Base-by-base conservation (phyloP, 192 early-diverging fungal species). In the Podila minutissima region DNA sequence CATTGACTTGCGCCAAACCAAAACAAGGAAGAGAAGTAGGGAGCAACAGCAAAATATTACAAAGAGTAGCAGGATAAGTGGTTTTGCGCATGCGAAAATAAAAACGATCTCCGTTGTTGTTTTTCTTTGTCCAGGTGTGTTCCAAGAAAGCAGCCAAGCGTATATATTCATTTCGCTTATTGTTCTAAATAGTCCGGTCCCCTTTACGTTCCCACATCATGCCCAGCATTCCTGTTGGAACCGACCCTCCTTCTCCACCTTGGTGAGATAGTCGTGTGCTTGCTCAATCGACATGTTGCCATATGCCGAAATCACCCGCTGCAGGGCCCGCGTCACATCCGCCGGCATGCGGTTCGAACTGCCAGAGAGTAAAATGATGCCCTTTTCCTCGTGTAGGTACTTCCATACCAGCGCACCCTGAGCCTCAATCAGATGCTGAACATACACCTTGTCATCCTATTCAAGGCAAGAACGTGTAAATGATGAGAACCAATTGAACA, bases 191-290 rank as follows among this genome's bases (percentile, higher is more conserved):
- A 9, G 35, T 46, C 41, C 41, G 1, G 41, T 37, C 35, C 0
- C 9, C 10, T 10, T 10, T 37, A 11, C 2, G 12, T 46, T 4
- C 31, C 49, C 13, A 37, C 26, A 51, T 85, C 75, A 96, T 35
- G 88, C 85, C 95, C 95, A 98, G 68, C 93, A 94, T 65, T 98
- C 97, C 51, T 94, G 90, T 85, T 97, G 95, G 75, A 92, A 96
- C 59, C 92, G 75, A 31, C 91, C 83, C 4, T 83, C 75, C 67
- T 90, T 93, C 65, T 89, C 89, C 86, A 96, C 88, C 6, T 19
- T 33, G n/a, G 48, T 82, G 62, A 95, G 84, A 74, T 91, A 91
- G 17, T 74, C 79, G 22, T 84, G 70, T 12, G 95, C 93, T 55
- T 91, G 83, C 33, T 87, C 86, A 11, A 82, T 69, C 38, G 82